Evolutionary conservation across 2,329 filamentous ascomycete genomes (phyloP).

Genomic region (Cladosporium velox): DNA sequence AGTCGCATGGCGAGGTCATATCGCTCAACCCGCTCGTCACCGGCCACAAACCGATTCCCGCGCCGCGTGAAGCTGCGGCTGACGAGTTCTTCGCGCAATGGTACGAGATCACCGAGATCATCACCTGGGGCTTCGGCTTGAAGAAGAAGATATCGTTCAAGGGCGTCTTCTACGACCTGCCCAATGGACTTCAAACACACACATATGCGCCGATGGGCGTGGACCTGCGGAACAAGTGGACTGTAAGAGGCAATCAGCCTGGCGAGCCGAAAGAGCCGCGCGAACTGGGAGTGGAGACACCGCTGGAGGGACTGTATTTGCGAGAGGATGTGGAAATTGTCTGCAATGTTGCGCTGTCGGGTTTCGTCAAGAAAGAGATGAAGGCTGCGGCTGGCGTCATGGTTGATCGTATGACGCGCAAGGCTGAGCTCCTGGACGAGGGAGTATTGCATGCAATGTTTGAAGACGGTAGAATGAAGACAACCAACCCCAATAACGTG

Average conservation of each 20-base stretch:
- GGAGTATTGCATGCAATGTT: conserved; percentile 69
- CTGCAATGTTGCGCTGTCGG: conserved; percentile 63
- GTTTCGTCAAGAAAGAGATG: conserved; percentile 67
- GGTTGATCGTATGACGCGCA: conserved; percentile 69
- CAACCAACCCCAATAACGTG: conserved; percentile 49
- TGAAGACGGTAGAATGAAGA: conserved; percentile 64
- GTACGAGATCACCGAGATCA: conserved; percentile 71
- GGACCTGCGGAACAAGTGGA: conserved; percentile 68
- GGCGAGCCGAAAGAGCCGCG: conserved; percentile 63
- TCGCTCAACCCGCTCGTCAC: conserved; percentile 70
- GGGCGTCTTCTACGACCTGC: conserved; percentile 71
- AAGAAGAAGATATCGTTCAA: conserved; percentile 69
- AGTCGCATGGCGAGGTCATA: conserved; percentile 64
- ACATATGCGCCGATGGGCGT: conserved; percentile 68
- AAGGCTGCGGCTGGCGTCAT: conserved; percentile 68
- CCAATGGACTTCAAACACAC: conserved; percentile 71
- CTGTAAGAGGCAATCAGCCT: conserved; percentile 68
- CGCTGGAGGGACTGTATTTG: conserved; percentile 66
- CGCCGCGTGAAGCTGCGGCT: conserved; percentile 66
- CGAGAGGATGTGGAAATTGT: conserved; percentile 71
- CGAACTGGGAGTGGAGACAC: conserved; percentile 66
- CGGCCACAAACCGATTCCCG: conserved; percentile 62
- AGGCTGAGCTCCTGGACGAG: conserved; percentile 65
- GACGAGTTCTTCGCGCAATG: conserved; percentile 74
- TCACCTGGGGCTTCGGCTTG: conserved; percentile 67